Percentiles rank a stretch among this genome's conserved stretches.
phyloP scores from a whole-genome alignment of 495 filamentous ascomycete genomes.

The Penicillium samsonianum region DNA sequence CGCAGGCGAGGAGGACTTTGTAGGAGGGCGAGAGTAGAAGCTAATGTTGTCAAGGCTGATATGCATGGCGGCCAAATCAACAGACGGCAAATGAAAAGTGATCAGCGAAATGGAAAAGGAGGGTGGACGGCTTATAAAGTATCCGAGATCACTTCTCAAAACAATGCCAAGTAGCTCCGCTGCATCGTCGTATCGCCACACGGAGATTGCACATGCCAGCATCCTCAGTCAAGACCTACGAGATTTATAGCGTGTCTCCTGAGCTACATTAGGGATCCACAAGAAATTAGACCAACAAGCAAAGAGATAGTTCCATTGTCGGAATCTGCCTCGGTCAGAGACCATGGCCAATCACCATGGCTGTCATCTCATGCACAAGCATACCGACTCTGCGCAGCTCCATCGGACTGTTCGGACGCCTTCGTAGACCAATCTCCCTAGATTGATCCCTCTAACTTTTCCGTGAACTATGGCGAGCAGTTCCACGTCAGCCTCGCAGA shows the following conservation, averaged over 20 bases:
- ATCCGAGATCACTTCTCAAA: not conserved
- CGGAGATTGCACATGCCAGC: not conserved
- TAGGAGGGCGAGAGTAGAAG: slow-evolving; percentile 7
- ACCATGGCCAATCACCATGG: not conserved
- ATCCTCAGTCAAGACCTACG: not conserved
- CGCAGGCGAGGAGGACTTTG: not conserved
- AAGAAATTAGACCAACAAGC: not conserved
- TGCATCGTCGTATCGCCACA: slow-evolving; percentile 1
- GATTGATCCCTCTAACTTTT: too few species aligned
- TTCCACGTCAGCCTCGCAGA: too few species aligned
- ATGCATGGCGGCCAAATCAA: not conserved
- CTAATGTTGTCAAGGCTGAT: slow-evolving; percentile 11
- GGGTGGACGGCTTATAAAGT: not conserved
- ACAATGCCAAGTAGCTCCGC: not conserved
- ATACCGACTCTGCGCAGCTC: not conserved
- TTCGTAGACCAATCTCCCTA: too few species aligned
- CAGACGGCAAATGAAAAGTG: not conserved
- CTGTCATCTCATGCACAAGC: not conserved
- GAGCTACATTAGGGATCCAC: not conserved
- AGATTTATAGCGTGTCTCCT: not conserved
- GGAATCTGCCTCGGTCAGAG: not conserved
- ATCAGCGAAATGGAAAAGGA: not conserved
- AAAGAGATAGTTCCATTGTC: not conserved
- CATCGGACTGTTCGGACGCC: not conserved
- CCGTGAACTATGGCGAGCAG: too few species aligned